Base-by-base conservation (phyloP, 1,284 basidiomycete genomes). In the Rhodotorula sp. region DNA sequence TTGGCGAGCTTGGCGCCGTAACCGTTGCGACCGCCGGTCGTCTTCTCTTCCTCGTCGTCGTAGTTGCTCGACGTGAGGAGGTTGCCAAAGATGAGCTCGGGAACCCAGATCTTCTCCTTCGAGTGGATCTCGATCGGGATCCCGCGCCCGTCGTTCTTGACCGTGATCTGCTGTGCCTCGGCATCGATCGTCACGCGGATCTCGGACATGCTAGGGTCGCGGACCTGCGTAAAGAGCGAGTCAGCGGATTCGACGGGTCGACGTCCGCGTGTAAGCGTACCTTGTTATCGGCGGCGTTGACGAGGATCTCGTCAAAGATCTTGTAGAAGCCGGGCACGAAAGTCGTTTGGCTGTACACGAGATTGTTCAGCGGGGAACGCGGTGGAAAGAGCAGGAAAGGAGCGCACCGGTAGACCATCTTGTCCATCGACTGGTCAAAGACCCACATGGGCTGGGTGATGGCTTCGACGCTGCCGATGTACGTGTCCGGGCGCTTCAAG, bases 231-330 rank as follows among this genome's bases (percentile, higher is more conserved):
- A 34, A 34, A 7, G 19, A 3, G 21, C 16, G 13, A 13, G 21
- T 14, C 46, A 17, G 5, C 25, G n/a, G n/a, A n/a, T n/a, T n/a
- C n/a, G n/a, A n/a, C n/a, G n/a, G n/a, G n/a, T n/a, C n/a, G n/a
- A n/a, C n/a, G n/a, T n/a, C n/a, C n/a, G n/a, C n/a, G n/a, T n/a
- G n/a, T n/a, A n/a, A n/a, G n/a, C n/a, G 64, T 21, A 91, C 96
- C 89, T 99, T 99, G 84, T 99, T 97, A 82, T 99, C 97, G 12
- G 97, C 97, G 25, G 97, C 97, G 81, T 99, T 99, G 78, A 99
- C 97, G 10, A 99, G 86, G 79, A 99, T 99, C 84, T 99, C 97
- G 80, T 99, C 97, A 58, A 99, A 91, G 80, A 99, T 99, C 86
- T 99, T 99, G 88, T 97, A 97, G 82, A 99, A 97, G 74, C 96